phyloP scores from a whole-genome alignment of 352 stramenopile species.

The Pythium utonaiense region DNA sequence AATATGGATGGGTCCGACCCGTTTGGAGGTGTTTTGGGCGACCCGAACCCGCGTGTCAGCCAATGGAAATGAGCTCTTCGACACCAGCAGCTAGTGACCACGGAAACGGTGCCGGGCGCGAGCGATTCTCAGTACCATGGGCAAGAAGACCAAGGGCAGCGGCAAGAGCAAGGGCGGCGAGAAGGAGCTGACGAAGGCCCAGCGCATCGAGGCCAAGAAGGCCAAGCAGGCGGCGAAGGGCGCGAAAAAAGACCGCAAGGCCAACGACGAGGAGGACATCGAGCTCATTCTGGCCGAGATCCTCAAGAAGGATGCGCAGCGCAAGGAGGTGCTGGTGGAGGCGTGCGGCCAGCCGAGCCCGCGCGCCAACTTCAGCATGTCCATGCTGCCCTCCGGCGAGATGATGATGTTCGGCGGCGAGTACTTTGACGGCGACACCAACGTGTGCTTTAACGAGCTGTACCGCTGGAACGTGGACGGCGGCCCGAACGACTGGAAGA shows the following conservation, averaged over 20 bases:
- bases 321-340: conserved; percentile 62
- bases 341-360: conserved; percentile 49
- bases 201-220: conserved; percentile 80
- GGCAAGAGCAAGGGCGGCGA: conserved; percentile 46
- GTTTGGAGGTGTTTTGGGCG: background rate
- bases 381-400: conserved; percentile 63
- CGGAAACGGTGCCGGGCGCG: too few relatives aligned
- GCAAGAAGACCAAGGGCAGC: conserved; percentile 49
- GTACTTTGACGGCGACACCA: conserved; percentile 97
- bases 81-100: background rate
- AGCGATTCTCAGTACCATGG: conserved; percentile 51
- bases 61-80: conserved; percentile 5
- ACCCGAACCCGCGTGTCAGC: conserved; percentile 13
- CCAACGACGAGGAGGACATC: conserved; percentile 76
- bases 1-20: background rate
- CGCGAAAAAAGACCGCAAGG: conserved; percentile 79
- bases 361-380: conserved; percentile 79
- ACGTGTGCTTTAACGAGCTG: conserved; percentile 95
- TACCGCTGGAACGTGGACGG: conserved; percentile 92
- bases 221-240: conserved; percentile 73
- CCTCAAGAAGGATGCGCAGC: conserved; percentile 68
- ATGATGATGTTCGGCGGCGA: conserved; percentile 96
- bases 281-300: conserved; percentile 80
- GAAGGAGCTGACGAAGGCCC: conserved; percentile 67
- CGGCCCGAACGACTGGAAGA: conserved; percentile 63